A percentile compares a stretch with the other conserved stretches of the same genome.
These are phyloP conservation scores for Phytophthora sp. DNA, from an alignment of 352 stramenopile species.

Conservation along the genomic window DNA sequence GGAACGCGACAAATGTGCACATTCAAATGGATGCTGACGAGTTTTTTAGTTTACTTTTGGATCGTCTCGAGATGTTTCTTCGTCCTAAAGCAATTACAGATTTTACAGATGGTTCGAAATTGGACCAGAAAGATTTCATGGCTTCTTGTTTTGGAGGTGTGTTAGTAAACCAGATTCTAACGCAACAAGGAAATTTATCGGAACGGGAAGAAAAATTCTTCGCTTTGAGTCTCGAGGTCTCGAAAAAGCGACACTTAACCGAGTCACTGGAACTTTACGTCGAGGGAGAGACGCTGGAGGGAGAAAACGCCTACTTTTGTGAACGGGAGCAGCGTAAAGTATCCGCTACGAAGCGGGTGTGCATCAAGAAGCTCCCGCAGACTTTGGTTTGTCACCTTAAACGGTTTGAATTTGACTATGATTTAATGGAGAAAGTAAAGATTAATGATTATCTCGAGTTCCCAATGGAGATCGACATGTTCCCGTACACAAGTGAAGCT, in stretches of 20 bases:
- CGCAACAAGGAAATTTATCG: constrained; percentile 74
- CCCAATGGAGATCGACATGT: constrained; percentile 90
- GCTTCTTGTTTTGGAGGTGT: constrained; percentile 73
- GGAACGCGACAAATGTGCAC: constrained; percentile 72
- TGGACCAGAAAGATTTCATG: constrained; percentile 55
- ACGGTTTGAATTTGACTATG: constrained; percentile 91
- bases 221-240: constrained; percentile 80
- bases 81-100: constrained; percentile 6
- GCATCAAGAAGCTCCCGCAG: constrained; percentile 77
- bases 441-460: constrained; percentile 89
- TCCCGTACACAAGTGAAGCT: constrained; percentile 86
- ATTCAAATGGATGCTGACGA: constrained; percentile 87
- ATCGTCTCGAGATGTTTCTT: constrained; percentile 75
- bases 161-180: constrained; percentile 87
- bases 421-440: constrained; percentile 90
- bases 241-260: constrained; percentile 65
- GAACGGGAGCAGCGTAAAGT: constrained; percentile 75
- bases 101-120: neutral
- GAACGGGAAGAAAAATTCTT: constrained; percentile 89
- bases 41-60: constrained; percentile 81
- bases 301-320: constrained; percentile 84
- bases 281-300: constrained; percentile 73
- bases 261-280: constrained; percentile 78
- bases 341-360: constrained; percentile 82
- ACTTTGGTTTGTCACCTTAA: constrained; percentile 88